A percentile compares a stretch with the other conserved stretches of the same genome.
These are phyloP conservation scores for Trifolium repens DNA, from an alignment of 306 rosid species.

Conservation along the genomic window DNA sequence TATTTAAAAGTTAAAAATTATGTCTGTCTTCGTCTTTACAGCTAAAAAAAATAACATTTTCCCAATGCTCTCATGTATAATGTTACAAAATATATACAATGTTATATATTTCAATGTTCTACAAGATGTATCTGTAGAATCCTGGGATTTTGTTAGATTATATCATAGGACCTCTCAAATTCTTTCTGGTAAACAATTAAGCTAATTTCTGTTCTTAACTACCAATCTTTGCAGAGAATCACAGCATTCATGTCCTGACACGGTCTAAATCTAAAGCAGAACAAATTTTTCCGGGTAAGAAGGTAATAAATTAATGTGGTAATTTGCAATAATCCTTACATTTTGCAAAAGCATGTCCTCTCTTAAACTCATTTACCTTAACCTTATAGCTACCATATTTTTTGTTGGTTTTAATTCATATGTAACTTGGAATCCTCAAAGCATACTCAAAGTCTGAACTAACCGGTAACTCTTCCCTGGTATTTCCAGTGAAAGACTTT, in stretches of 20 bases:
- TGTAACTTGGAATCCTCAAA: constrained; percentile 7
- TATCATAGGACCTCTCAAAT: constrained; percentile 21
- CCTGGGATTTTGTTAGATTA: constrained; percentile 33
- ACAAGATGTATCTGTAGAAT: constrained; percentile 19
- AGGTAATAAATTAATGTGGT: constrained; percentile 65
- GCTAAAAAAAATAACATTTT: constrained; percentile 23
- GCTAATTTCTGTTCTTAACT: constrained; percentile 27
- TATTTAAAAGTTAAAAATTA: too few species aligned
- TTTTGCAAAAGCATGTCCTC: constrained; percentile 25
- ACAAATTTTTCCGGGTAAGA: constrained; percentile 98
- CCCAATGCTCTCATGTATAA: constrained; percentile 15
- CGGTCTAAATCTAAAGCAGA: constrained; percentile 90
- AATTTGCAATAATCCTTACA: constrained; percentile 36
- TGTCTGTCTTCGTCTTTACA: too few species aligned
- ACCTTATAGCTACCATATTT: constrained; percentile 13
- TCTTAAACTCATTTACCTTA: not conserved
- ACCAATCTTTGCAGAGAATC: constrained; percentile 69
- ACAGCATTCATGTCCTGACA: constrained; percentile 76
- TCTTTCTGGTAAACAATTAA: not conserved
- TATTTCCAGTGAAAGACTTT: constrained; percentile 72
- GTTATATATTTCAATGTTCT: constrained; percentile 18
- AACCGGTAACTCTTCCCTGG: constrained; percentile 37
- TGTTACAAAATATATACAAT: constrained; percentile 14
- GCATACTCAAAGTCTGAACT: not conserved
- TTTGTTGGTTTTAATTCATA: constrained; percentile 24